Evolutionary conservation across 495 filamentous ascomycete genomes (phyloP), one percentile per base, ranked within the genome.

Genomic region (Penicillium paxilli): DNA sequence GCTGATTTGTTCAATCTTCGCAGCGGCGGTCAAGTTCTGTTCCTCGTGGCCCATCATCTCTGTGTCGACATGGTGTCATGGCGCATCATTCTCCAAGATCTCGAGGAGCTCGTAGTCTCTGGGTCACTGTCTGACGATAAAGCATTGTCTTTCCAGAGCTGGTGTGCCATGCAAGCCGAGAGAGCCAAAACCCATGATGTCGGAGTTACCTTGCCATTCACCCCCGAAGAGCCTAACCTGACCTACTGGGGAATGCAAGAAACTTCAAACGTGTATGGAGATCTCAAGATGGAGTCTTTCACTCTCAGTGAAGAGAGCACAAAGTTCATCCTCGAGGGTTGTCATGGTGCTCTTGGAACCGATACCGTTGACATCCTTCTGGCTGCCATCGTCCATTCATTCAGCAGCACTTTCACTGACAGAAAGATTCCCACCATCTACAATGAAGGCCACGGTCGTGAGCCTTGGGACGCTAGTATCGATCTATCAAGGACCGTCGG

Each of bases 31-130:
- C 83, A 87, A 42, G 63, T 84, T 24, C 65, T 90, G 4, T 87
- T 87, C 64, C 65, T 91, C 20, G 75, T 76, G 0, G 85, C 80
- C n/a, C 84, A 88, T 59, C 87, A 90, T 56, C 71, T 89, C 0
- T 83, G 83, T 17, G 76, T 90, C 47, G 88, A 91, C 60, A 78
- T 88, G 44, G 81, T 86, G 0, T 90, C 88, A 2, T 90, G 86
- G 87, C 75, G 82, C 23, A 75, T 87, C 50, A 79, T 90, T 26
- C 73, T 87, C 14, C 73, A 86, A 24, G 88, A 91, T 48, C 62
- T 90, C 2, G 81, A 88, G 55, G 81, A 87, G 40, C 64, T 85
- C 2, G 65, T 91, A n/a, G 57, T 73, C 5, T 61, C 67, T 16
- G 72, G 73, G 2, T 66, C 69, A 12, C 41, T 72, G 8, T 62